phyloP scores from a whole-genome alignment of 139 green algal species.

The Chlorella vulgaris region DNA sequence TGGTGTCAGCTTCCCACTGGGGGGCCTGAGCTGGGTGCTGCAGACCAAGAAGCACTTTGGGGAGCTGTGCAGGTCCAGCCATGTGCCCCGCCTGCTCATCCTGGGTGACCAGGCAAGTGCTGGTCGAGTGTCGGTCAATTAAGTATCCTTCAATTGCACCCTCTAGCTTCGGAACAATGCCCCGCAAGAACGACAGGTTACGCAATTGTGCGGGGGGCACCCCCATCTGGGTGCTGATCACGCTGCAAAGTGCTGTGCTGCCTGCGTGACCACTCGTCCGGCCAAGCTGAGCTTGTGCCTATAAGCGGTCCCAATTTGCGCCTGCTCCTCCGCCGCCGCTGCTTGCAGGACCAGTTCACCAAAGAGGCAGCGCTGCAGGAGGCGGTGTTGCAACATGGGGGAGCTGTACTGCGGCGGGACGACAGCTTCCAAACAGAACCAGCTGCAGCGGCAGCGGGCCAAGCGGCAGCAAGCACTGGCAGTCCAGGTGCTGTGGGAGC shows the following conservation, averaged over 20 bases:
- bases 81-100: constrained; percentile 35
- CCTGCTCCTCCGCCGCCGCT: too few relatives aligned
- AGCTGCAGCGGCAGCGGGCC: background rate
- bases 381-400: background rate
- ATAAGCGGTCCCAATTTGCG: too few relatives aligned
- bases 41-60: constrained; percentile 31
- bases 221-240: too few relatives aligned
- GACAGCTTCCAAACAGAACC: constrained; percentile 15
- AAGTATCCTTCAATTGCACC: background rate
- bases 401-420: constrained; percentile 14
- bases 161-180: too few relatives aligned
- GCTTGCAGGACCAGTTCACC: constrained; percentile 40
- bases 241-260: too few relatives aligned
- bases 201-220: too few relatives aligned
- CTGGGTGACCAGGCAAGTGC: constrained; percentile 21
- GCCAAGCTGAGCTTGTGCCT: too few relatives aligned
- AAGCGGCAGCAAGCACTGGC: background rate
- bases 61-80: background rate
- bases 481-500: background rate
- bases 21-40: constrained; percentile 34
- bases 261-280: too few relatives aligned
- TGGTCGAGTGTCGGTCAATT: background rate
- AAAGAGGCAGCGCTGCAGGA: background rate
- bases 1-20: constrained; percentile 32
- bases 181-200: too few relatives aligned